Evolutionary conservation across 179 eudicot species (phyloP).

Genomic region (Beta lomatogona): DNA sequence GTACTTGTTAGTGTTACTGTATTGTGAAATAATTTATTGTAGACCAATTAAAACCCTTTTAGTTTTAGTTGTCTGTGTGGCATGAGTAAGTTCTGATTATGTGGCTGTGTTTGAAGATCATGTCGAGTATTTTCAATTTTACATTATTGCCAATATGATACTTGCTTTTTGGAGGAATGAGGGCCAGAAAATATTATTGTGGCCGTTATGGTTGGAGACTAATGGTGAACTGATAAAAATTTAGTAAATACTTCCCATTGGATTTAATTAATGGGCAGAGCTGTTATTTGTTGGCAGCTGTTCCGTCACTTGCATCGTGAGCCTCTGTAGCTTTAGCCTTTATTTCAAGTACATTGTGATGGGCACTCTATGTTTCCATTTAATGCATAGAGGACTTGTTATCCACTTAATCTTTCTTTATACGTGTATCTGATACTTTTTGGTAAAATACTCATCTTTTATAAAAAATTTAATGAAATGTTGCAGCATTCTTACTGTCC

Average conservation of each 20-base stretch:
- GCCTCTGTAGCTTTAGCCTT: not conserved
- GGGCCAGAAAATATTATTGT: not conserved
- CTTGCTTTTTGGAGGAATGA: not conserved
- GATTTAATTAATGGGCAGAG: not conserved
- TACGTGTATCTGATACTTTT: not conserved
- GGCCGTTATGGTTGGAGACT: not conserved
- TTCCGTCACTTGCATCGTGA: not conserved
- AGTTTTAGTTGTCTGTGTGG: not conserved
- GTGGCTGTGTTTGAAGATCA: not conserved
- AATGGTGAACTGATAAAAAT: not conserved
- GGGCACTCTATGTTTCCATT: too few species aligned
- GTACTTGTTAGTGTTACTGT: not conserved
- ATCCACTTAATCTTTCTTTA: not conserved
- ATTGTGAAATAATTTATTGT: too few species aligned
- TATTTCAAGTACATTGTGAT: not conserved
- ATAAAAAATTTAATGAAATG: not conserved
- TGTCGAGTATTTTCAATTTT: not conserved
- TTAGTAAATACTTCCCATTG: not conserved
- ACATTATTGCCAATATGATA: not conserved
- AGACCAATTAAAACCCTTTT: not conserved
- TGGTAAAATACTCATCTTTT: not conserved
- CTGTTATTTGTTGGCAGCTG: not conserved
- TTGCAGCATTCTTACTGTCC: slow-evolving; percentile 91
- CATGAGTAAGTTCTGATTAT: not conserved
- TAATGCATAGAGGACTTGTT: not conserved